Conservation (phyloP, 129 eudicot species). For the Logfia minima region DNA sequence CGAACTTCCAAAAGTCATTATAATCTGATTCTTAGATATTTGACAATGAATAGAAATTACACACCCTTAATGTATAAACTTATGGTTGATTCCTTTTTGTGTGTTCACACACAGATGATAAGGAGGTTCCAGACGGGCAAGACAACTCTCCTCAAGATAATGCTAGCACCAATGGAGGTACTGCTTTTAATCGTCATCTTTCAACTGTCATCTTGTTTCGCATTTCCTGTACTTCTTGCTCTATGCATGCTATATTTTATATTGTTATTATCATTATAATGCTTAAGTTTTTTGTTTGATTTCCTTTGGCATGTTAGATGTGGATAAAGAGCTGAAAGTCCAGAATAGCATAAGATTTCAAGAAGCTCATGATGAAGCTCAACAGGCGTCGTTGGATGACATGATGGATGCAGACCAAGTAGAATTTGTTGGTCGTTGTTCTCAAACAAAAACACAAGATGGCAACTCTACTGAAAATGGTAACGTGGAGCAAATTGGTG, state of each 20-base stretch:
- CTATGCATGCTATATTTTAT: no score
- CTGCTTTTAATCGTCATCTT: background rate
- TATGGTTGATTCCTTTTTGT: conserved; percentile 5
- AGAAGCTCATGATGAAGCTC: no score
- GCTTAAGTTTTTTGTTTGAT: no score
- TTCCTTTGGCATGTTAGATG: conserved; percentile 16
- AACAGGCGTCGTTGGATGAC: no score
- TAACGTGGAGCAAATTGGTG: conserved; percentile 26
- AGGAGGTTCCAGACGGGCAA: conserved; percentile 5
- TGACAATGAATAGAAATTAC: background rate
- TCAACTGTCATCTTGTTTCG: no score
- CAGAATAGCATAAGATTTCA: no score
- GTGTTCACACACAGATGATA: conserved; percentile 20
- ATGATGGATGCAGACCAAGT: conserved; percentile 16
- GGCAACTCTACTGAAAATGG: conserved; percentile 1
- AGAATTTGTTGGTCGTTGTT: background rate
- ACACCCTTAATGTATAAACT: background rate
- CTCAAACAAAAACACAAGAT: no score
- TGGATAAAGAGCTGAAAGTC: background rate
- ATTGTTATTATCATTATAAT: no score
- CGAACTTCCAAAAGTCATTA: background rate
- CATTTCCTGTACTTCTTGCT: no score
- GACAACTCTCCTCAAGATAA: conserved; percentile 21
- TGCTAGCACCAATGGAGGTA: conserved; percentile 15
- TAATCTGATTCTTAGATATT: background rate